Evolutionary conservation across 2,329 filamentous ascomycete species (phyloP).

Genomic region (Phoma herbarum): DNA sequence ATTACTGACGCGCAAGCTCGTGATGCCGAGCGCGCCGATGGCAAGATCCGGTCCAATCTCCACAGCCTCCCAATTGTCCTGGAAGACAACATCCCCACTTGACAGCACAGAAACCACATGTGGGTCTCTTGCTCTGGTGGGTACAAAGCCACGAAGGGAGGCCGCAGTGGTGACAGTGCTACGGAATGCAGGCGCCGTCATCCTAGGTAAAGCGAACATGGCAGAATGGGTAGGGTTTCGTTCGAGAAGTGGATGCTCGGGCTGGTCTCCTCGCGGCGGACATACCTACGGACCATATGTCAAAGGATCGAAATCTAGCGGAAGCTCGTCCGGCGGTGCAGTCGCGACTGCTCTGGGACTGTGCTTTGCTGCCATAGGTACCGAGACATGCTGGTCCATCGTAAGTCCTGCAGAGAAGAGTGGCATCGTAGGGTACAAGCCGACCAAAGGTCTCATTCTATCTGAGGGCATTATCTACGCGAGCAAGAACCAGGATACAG

Average conservation of each 20-base stretch:
- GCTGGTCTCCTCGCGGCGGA: slow-evolving; percentile 69
- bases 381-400: slow-evolving; percentile 53
- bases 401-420: slow-evolving; percentile 30
- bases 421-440: slow-evolving; percentile 32
- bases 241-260: slow-evolving; percentile 62
- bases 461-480: slow-evolving; percentile 68
- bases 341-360: slow-evolving; percentile 66
- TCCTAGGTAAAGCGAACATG: slow-evolving; percentile 70
- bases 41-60: slow-evolving; percentile 58
- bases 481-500: slow-evolving; percentile 60
- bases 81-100: slow-evolving; percentile 68
- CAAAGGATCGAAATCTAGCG: slow-evolving; percentile 65
- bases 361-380: slow-evolving; percentile 64
- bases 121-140: slow-evolving; percentile 68
- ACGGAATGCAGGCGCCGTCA: slow-evolving; percentile 64
- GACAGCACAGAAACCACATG: slow-evolving; percentile 45
- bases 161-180: slow-evolving; percentile 66
- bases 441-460: slow-evolving; percentile 61
- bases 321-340: slow-evolving; percentile 68
- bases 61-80: slow-evolving; percentile 69
- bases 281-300: slow-evolving; percentile 68
- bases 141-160: slow-evolving; percentile 63
- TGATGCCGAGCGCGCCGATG: slow-evolving; percentile 55
- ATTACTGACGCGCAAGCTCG: slow-evolving; percentile 57
- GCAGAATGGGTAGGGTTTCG: slow-evolving; percentile 69